phyloP scores from a whole-genome alignment of 2,329 filamentous ascomycete genomes.

The Ceratocystis colombiana region DNA sequence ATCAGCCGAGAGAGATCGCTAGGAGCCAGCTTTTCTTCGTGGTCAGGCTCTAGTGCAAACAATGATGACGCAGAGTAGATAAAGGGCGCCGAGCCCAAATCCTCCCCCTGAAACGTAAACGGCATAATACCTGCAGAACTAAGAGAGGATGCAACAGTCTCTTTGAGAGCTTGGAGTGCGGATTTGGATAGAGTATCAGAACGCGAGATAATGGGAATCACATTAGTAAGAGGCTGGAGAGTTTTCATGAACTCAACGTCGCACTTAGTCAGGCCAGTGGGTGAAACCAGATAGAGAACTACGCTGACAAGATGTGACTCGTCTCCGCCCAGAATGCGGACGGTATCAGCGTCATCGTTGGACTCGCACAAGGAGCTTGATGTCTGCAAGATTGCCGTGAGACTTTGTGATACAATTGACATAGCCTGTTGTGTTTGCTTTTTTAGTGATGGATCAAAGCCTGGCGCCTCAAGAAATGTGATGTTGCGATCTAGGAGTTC shows the following conservation, averaged over 20 bases:
- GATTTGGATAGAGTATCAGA: constrained; percentile 56
- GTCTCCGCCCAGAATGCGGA: constrained; percentile 67
- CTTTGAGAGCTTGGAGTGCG: constrained; percentile 50
- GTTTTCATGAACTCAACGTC: constrained; percentile 64
- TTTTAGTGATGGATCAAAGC: constrained; percentile 26
- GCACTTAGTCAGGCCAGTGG: constrained; percentile 47
- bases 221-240: constrained; percentile 64
- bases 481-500: constrained; percentile 80
- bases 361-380: constrained; percentile 3
- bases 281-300: constrained; percentile 69
- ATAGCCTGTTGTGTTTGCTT: constrained; percentile 28
- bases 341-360: constrained; percentile 47
- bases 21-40: constrained; percentile 65
- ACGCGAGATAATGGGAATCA: constrained; percentile 72
- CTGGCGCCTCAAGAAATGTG: constrained; percentile 82
- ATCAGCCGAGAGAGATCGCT: constrained; percentile 66
- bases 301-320: constrained; percentile 78
- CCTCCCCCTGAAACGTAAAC: constrained; percentile 50
- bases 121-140: constrained; percentile 47
- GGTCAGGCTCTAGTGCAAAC: constrained; percentile 57
- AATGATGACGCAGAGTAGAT: constrained; percentile 61
- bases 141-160: constrained; percentile 47
- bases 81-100: background rate
- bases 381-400: background rate
- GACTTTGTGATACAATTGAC: constrained; percentile 2